A percentile compares a stretch with the other conserved stretches of the same genome.
Conservation (phyloP, 805 yeast genomes). For the Saturnispora dispora region DNA sequence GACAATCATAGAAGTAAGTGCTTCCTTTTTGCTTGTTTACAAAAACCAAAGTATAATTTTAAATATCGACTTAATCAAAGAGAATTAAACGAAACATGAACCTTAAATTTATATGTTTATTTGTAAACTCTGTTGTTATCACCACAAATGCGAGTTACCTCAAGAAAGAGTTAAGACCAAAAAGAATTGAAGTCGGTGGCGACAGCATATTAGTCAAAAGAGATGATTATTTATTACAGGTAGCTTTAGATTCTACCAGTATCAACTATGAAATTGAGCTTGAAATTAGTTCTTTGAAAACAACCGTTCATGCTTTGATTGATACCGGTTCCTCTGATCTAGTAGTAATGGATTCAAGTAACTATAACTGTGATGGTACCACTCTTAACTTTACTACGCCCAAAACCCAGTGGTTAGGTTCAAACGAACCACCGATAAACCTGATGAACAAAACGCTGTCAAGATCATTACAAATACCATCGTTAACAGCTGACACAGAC, state of each 20-base stretch:
- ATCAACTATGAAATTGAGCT: background rate
- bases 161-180: background rate
- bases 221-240: background rate
- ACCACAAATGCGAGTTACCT: background rate
- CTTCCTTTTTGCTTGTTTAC: no score
- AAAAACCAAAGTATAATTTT: background rate
- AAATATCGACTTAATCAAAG: background rate
- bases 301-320: background rate
- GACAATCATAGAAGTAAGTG: no score
- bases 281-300: constrained; percentile 3
- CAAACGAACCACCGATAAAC: background rate
- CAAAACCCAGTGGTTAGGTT: background rate
- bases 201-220: background rate
- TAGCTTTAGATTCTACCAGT: background rate
- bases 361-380: constrained; percentile 4
- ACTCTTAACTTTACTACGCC: background rate
- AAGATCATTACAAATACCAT: background rate
- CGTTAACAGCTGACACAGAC: background rate
- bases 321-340: constrained; percentile 11
- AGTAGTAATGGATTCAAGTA: constrained; percentile 3
- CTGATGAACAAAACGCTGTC: background rate
- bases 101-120: background rate
- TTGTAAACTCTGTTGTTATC: background rate
- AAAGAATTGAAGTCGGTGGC: background rate
- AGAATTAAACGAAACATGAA: background rate